Evolutionary conservation across 208 protist species (phyloP).

Genomic region (Leishmania major): DNA sequence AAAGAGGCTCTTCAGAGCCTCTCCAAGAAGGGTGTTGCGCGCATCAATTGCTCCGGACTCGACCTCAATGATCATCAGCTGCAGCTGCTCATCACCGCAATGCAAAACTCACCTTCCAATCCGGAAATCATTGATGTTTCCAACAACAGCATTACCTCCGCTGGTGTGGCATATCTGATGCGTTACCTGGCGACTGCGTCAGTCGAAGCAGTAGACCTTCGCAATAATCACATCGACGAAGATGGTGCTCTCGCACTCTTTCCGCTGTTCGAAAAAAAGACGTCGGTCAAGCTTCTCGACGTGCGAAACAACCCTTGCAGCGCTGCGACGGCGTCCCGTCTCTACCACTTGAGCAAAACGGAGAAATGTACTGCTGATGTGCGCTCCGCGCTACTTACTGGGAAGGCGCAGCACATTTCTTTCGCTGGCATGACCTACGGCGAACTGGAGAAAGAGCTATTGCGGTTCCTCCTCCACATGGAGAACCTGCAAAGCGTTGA

Average conservation of each 20-base stretch:
- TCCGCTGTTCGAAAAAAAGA: slow-evolving; percentile 37
- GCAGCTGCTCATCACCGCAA: slow-evolving; percentile 58
- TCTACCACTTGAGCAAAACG: slow-evolving; percentile 58
- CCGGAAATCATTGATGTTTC: slow-evolving; percentile 54
- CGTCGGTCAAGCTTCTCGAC: slow-evolving; percentile 34
- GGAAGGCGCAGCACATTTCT: slow-evolving; percentile 43
- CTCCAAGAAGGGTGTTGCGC: slow-evolving; percentile 42
- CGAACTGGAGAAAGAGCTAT: slow-evolving; percentile 62
- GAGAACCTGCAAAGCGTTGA: slow-evolving; percentile 47
- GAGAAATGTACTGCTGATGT: slow-evolving; percentile 37
- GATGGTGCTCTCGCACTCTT: slow-evolving; percentile 59
- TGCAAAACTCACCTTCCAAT: slow-evolving; percentile 53
- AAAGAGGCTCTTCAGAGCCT: slow-evolving; percentile 44
- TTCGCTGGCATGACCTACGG: slow-evolving; percentile 50
- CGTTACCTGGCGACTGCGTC: slow-evolving; percentile 43
- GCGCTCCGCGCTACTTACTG: slow-evolving; percentile 43
- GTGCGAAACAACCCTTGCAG: slow-evolving; percentile 59
- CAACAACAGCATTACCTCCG: slow-evolving; percentile 64
- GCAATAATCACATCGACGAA: slow-evolving; percentile 72
- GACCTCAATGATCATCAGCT: slow-evolving; percentile 56
- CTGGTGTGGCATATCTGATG: slow-evolving; percentile 39
- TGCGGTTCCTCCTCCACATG: slow-evolving; percentile 55
- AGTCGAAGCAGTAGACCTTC: slow-evolving; percentile 56
- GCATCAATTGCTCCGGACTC: slow-evolving; percentile 46
- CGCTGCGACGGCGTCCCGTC: slow-evolving; percentile 35